A percentile compares a stretch with the other conserved stretches of the same genome.
Conservation (phyloP, 83 land plant species). For the Diphasiastrum complanatum region DNA sequence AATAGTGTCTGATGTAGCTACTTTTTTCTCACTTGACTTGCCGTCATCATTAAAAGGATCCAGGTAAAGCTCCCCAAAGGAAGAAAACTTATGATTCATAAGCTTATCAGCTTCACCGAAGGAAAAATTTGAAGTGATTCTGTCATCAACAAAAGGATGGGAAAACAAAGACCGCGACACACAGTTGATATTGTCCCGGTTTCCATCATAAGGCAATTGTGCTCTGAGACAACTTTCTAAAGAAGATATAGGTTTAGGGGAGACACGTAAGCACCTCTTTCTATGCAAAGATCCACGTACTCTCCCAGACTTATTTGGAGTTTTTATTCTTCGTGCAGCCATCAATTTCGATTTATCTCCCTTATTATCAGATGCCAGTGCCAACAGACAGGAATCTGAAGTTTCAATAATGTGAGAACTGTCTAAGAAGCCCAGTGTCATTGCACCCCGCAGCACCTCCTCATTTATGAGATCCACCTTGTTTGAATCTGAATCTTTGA, state of each 20-base stretch:
- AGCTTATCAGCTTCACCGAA: constrained; percentile 34
- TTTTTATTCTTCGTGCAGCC: constrained; percentile 4
- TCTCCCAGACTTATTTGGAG: constrained; percentile 28
- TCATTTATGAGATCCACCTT: too few species aligned
- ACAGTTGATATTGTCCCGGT: constrained; percentile 33
- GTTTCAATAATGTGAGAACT: too few species aligned
- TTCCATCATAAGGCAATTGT: constrained; percentile 39
- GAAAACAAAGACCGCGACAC: constrained; percentile 31
- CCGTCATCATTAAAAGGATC: too few species aligned
- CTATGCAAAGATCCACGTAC: constrained; percentile 24
- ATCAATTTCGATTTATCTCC: constrained; percentile 2
- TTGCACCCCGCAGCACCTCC: too few species aligned
- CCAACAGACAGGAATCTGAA: too few species aligned
- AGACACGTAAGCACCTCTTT: constrained; percentile 15
- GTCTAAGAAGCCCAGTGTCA: too few species aligned
- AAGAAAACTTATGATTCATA: neutral
- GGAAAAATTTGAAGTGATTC: constrained; percentile 32
- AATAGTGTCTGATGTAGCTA: too few species aligned
- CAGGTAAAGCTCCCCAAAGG: too few species aligned
- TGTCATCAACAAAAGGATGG: constrained; percentile 13
- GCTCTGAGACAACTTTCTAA: constrained; percentile 64
- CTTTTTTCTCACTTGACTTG: too few species aligned
- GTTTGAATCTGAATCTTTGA: too few species aligned
- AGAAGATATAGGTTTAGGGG: constrained; percentile 45
- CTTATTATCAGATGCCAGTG: too few species aligned